Conservation (phyloP, 768 basidiomycete species). For the Rhizopogon vesiculosus region DNA sequence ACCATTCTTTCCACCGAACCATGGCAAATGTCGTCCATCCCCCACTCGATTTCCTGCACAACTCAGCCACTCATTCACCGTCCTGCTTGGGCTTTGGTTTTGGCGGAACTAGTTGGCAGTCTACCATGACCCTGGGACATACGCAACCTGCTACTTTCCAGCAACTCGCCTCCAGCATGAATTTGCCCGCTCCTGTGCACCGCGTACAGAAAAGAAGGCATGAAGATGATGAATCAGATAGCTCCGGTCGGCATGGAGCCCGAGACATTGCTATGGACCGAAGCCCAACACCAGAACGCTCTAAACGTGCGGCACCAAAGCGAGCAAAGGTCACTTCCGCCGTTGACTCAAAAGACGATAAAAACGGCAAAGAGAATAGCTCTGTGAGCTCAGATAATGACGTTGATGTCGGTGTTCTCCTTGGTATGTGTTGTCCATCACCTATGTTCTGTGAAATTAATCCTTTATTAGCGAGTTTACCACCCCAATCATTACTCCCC, state of each 20-base stretch:
- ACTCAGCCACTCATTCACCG: conserved; percentile 53
- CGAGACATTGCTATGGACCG: conserved; percentile 79
- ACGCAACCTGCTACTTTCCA: conserved; percentile 45
- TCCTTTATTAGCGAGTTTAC: conserved; percentile 60
- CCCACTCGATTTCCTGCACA: conserved; percentile 59
- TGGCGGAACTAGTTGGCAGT: conserved; percentile 47
- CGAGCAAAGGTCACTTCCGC: conserved; percentile 36
- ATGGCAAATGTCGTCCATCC: conserved; percentile 75
- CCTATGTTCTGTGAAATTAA: conserved; percentile 7
- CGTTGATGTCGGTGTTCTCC: conserved; percentile 70
- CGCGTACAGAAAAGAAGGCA: conserved; percentile 59
- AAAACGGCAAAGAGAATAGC: conserved; percentile 46
- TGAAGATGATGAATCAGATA: conserved; percentile 67
- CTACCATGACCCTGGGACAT: conserved; percentile 35
- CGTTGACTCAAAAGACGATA: conserved; percentile 35
- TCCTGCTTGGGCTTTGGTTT: conserved; percentile 75
- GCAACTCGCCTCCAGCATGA: conserved; percentile 48
- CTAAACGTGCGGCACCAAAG: conserved; percentile 66
- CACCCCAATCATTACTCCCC: conserved; percentile 71
- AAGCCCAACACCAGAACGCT: conserved; percentile 79
- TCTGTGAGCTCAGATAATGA: conserved; percentile 34
- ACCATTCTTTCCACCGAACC: conserved; percentile 21
- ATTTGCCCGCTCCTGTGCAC: conserved; percentile 32
- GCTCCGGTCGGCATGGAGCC: conserved; percentile 22
- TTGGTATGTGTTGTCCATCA: conserved; percentile 49